phyloP scores from a whole-genome alignment of 306 rosid species.

The Parietaria judaica region DNA sequence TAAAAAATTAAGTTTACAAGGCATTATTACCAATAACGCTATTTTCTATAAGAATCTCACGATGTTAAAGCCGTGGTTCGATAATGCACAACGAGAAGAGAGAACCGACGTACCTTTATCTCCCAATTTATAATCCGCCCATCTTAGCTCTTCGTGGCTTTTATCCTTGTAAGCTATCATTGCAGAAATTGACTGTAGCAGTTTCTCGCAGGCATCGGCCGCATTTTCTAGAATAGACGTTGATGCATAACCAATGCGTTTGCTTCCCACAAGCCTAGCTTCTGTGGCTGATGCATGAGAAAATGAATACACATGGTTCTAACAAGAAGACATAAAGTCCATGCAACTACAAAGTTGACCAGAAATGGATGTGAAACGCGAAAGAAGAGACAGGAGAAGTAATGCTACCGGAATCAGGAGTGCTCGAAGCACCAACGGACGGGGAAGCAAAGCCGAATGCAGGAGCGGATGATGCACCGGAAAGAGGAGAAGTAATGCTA shows the following conservation, averaged over 20 bases:
- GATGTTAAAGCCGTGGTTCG: too few species aligned
- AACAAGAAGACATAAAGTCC: too few species aligned
- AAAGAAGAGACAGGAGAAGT: conserved; percentile 60
- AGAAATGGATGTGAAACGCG: conserved; percentile 12
- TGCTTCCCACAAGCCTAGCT: conserved; percentile 62
- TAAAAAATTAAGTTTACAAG: background rate
- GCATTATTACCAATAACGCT: too few species aligned
- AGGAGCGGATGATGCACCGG: too few species aligned
- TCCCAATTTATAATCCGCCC: conserved; percentile 93
- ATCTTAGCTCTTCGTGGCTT: conserved; percentile 93
- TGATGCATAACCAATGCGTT: conserved; percentile 56
- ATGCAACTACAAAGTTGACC: background rate
- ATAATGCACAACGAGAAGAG: too few species aligned
- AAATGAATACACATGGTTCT: background rate
- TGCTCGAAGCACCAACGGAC: conserved; percentile 42
- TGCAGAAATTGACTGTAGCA: conserved; percentile 86
- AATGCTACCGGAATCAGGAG: conserved; percentile 70
- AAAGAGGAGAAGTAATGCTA: conserved; percentile 41
- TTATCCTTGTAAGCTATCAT: conserved; percentile 84
- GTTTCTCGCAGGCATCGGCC: conserved; percentile 38
- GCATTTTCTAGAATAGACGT: conserved; percentile 57
- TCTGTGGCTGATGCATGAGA: background rate
- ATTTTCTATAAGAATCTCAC: too few species aligned
- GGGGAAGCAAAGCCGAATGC: conserved; percentile 24
- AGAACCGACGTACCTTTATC: conserved; percentile 53